Conservation (phyloP, 2,329 filamentous ascomycete species). For the Aureobasidium uvarum region DNA sequence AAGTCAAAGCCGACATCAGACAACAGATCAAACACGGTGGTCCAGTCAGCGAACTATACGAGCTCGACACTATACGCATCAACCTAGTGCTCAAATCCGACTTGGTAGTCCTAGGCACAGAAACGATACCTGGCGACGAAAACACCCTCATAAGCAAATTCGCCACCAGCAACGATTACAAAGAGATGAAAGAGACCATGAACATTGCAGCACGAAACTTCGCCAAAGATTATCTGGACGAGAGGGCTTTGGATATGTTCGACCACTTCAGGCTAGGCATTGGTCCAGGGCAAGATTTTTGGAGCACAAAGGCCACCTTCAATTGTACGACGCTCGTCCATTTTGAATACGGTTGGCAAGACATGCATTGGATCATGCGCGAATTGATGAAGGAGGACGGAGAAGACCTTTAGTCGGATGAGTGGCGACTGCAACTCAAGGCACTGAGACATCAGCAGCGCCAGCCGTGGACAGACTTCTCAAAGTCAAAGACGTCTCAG, state of each 20-base stretch:
- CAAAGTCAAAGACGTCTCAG: too few species aligned
- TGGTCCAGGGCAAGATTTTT: neutral
- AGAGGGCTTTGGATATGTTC: neutral
- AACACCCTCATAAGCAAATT: conserved; percentile 31
- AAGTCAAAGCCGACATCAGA: conserved; percentile 27
- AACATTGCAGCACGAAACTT: neutral
- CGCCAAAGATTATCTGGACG: neutral
- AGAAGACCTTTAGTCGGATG: too few species aligned
- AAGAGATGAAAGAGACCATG: conserved; percentile 22
- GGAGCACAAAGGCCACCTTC: neutral
- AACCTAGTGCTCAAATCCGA: conserved; percentile 37
- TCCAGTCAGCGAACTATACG: neutral
- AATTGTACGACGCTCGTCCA: neutral
- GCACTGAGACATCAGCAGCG: too few species aligned
- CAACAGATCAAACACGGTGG: neutral
- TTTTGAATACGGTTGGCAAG: neutral
- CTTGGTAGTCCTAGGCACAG: conserved; percentile 27
- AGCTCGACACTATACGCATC: conserved; percentile 38
- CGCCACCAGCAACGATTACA: conserved; percentile 30
- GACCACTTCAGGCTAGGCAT: neutral
- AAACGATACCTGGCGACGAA: conserved; percentile 29
- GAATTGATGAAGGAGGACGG: too few species aligned
- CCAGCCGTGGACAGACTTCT: too few species aligned
- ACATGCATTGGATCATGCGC: too few species aligned
- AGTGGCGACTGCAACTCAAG: too few species aligned